A percentile compares a stretch with the other conserved stretches of the same genome.
Evolutionary conservation across 768 basidiomycete species (phyloP).

Genomic region (Lentinula detonsa): DNA sequence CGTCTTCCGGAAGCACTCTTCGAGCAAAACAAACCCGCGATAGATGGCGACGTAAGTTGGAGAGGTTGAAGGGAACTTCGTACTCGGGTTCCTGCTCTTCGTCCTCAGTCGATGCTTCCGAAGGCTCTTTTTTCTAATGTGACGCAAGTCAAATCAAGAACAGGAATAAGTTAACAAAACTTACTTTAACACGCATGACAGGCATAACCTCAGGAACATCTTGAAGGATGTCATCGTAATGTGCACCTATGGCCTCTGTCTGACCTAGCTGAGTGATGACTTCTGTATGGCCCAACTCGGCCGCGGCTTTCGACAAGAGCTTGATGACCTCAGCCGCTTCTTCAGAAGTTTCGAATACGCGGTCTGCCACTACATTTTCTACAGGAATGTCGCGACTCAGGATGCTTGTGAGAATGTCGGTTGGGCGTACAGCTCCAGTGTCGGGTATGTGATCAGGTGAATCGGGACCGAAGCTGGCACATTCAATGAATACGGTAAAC

Average conservation of each 20-base stretch:
- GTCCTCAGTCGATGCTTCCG: constrained; percentile 8
- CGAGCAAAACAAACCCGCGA: constrained; percentile 57
- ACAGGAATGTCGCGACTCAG: constrained; percentile 44
- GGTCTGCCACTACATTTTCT: constrained; percentile 49
- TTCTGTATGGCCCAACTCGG: constrained; percentile 41
- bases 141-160: constrained; percentile 4
- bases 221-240: constrained; percentile 34
- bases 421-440: constrained; percentile 15
- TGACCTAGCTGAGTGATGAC: constrained; percentile 54
- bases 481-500: neutral
- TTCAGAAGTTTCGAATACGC: constrained; percentile 45
- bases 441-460: constrained; percentile 16
- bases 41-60: constrained; percentile 65
- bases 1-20: constrained; percentile 57
- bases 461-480: constrained; percentile 33
- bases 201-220: constrained; percentile 58
- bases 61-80: constrained; percentile 71
- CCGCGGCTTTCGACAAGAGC: constrained; percentile 52
- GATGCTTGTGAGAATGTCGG: constrained; percentile 37
- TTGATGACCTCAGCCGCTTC: constrained; percentile 52
- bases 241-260: constrained; percentile 38
- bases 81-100: constrained; percentile 16
- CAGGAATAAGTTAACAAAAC: constrained; percentile 15
- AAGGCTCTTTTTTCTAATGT: constrained; percentile 10
- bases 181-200: constrained; percentile 38